Evolutionary conservation across 2,329 filamentous ascomycete genomes (phyloP).

Genomic region (Thielaviopsis ethacetica): DNA sequence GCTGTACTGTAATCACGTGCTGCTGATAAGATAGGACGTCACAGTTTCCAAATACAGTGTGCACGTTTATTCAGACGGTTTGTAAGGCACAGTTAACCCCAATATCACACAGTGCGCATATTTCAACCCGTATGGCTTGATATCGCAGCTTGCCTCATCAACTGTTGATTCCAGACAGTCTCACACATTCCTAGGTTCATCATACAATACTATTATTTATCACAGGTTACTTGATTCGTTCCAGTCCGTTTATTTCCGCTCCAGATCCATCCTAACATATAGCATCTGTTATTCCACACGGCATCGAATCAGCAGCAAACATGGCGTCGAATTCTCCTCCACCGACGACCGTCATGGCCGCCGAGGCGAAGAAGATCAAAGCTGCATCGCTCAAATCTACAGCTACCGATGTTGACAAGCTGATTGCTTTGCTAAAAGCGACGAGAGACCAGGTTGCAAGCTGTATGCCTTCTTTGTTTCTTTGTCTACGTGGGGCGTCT

Average conservation of each 20-base stretch:
- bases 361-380: constrained; percentile 57
- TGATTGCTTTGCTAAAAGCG: constrained; percentile 59
- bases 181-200: not conserved
- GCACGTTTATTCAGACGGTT: not conserved
- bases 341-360: constrained; percentile 42
- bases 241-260: not conserved
- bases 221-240: not conserved
- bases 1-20: not conserved
- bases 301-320: not conserved
- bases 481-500: not conserved
- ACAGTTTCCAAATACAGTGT: not conserved
- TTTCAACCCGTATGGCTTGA: not conserved
- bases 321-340: constrained; percentile 18
- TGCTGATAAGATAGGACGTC: not conserved
- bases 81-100: not conserved
- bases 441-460: constrained; percentile 59
- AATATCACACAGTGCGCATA: not conserved
- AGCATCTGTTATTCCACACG: not conserved
- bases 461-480: constrained; percentile 33
- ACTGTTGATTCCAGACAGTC: not conserved
- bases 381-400: constrained; percentile 52
- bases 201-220: not conserved
- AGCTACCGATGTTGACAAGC: constrained; percentile 65
- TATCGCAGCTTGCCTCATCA: not conserved
- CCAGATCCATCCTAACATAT: not conserved